A percentile compares a stretch with the other conserved stretches of the same genome.
Conservation (phyloP, 2,329 filamentous ascomycete genomes). For the Epichloe brachyelytri region DNA sequence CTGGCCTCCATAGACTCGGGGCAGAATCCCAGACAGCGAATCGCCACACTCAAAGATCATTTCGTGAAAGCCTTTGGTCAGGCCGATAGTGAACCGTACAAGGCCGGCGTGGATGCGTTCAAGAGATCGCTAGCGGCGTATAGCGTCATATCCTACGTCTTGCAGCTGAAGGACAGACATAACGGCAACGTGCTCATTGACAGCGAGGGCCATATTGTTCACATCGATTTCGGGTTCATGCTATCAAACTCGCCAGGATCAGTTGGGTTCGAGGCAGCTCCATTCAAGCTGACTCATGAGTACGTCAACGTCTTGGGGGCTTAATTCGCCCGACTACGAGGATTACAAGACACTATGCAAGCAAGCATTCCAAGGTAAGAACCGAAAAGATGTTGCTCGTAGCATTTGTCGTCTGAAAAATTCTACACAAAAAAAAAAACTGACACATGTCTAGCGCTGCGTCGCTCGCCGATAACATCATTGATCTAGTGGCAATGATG, state of each 20-base stretch:
- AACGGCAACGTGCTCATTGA: constrained; percentile 81
- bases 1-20: constrained; percentile 61
- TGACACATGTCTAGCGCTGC: constrained; percentile 40
- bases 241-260: constrained; percentile 74
- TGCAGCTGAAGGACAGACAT: constrained; percentile 76
- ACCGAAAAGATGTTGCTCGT: too few relatives aligned
- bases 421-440: not conserved
- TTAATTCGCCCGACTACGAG: constrained; percentile 56
- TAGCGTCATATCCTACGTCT: constrained; percentile 70
- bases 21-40: constrained; percentile 58
- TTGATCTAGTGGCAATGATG: constrained; percentile 77
- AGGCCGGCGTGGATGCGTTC: constrained; percentile 63
- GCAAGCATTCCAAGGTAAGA: constrained; percentile 64
- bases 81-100: constrained; percentile 55
- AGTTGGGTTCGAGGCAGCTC: constrained; percentile 75
- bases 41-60: constrained; percentile 71
- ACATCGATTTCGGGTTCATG: constrained; percentile 88
- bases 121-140: constrained; percentile 73
- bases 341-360: constrained; percentile 72
- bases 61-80: constrained; percentile 69
- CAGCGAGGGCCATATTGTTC: constrained; percentile 74
- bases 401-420: too few relatives aligned
- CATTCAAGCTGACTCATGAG: constrained; percentile 76
- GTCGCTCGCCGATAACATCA: constrained; percentile 66
- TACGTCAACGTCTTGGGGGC: constrained; percentile 73